Evolutionary conservation across 2,329 filamentous ascomycete species (phyloP).

Genomic region (Cercospora sp.): DNA sequence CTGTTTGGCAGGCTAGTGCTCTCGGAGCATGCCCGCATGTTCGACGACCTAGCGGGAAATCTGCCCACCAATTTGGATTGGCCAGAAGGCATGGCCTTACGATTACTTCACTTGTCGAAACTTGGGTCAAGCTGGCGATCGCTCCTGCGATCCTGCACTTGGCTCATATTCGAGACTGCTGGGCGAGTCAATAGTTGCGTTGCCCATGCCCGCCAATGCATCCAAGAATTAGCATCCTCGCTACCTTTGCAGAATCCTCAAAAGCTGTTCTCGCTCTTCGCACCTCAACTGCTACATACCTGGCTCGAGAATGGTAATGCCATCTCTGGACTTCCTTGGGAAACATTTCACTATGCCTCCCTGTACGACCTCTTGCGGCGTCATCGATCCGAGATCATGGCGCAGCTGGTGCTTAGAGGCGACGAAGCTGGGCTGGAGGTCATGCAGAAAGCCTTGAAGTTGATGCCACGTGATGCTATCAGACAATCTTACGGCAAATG

Average conservation of each 20-base stretch:
- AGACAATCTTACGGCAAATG: conserved; percentile 71
- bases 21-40: conserved; percentile 77
- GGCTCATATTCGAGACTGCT: conserved; percentile 90
- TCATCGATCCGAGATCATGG: conserved; percentile 74
- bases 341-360: conserved; percentile 76
- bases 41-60: conserved; percentile 77
- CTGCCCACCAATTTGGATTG: conserved; percentile 71
- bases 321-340: conserved; percentile 74
- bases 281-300: conserved; percentile 84
- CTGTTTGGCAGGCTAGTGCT: conserved; percentile 84
- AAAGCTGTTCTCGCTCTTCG: conserved; percentile 79
- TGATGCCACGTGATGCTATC: conserved; percentile 59
- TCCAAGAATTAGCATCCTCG: conserved; percentile 64
- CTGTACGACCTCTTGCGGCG: conserved; percentile 69
- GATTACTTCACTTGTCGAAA: conserved; percentile 72
- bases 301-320: conserved; percentile 68
- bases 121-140: conserved; percentile 84
- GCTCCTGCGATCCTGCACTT: conserved; percentile 80
- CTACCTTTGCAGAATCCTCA: conserved; percentile 66
- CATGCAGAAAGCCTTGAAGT: conserved; percentile 60
- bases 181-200: conserved; percentile 67
- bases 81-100: conserved; percentile 80
- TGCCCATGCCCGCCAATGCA: conserved; percentile 71
- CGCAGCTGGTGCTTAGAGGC: conserved; percentile 78
- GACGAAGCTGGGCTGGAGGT: conserved; percentile 64